Evolutionary conservation across 176 grass and related monocot genomes (phyloP).

Genomic region (Dactylis glomerata): DNA sequence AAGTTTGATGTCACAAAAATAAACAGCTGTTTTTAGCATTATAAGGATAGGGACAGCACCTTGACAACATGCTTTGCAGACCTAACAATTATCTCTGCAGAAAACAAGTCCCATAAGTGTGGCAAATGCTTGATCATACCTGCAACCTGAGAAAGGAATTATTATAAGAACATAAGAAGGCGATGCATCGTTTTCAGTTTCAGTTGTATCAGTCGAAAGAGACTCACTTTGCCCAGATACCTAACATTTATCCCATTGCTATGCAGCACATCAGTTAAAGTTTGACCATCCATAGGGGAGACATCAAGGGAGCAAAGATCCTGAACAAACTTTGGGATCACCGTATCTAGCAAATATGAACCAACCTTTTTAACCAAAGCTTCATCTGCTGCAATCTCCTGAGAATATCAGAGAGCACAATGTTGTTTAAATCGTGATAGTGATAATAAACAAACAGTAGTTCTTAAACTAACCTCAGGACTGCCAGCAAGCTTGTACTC

Average conservation of each 20-base stretch:
- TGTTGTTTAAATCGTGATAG: slow-evolving; percentile 10
- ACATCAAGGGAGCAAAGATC: slow-evolving; percentile 88
- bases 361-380: slow-evolving; percentile 69
- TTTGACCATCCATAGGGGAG: slow-evolving; percentile 95
- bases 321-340: slow-evolving; percentile 91
- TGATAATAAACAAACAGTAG: slow-evolving; percentile 25
- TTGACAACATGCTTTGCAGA: slow-evolving; percentile 92
- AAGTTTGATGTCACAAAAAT: background rate
- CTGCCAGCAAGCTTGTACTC: slow-evolving; percentile 87
- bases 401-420: slow-evolving; percentile 25
- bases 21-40: background rate
- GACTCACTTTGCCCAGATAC: slow-evolving; percentile 90
- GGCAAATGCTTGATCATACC: slow-evolving; percentile 75
- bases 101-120: slow-evolving; percentile 77
- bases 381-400: slow-evolving; percentile 86
- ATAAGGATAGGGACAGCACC: slow-evolving; percentile 47
- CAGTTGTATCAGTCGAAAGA: slow-evolving; percentile 28
- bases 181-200: background rate
- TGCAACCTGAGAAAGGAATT: slow-evolving; percentile 66
- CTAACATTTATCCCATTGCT: slow-evolving; percentile 89
- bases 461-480: slow-evolving; percentile 66
- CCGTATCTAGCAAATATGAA: slow-evolving; percentile 66
- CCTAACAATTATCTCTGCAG: slow-evolving; percentile 81
- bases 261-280: slow-evolving; percentile 84
- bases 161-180: slow-evolving; percentile 10